Base-by-base conservation (phyloP, 2,329 filamentous ascomycete genomes). In the Hymenoscyphus fructigenus region DNA sequence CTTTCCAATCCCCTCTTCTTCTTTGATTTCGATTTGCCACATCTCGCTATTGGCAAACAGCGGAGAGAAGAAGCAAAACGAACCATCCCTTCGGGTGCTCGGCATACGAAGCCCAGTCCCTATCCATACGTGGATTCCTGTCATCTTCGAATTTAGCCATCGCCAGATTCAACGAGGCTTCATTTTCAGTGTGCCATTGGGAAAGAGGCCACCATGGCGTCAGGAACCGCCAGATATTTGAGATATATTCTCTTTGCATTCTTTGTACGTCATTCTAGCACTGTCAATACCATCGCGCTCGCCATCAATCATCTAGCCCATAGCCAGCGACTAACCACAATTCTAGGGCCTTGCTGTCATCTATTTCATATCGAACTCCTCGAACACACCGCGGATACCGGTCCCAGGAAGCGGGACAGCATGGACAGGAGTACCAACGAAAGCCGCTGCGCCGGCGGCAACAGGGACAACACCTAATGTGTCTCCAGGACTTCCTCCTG, bases 241-340 rank as follows among this genome's bases (percentile, higher is more conserved):
- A 86, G 87, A 83, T 89, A 88, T 79, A 84, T 97, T 77, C 84
- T 95, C 76, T 88, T 96, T 75, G 91, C 92, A 66, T 85, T 93
- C 75, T 89, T 96, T 75, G 93, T 96, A 85, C 76, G 90, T 83
- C 20, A 10, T 26, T 12, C 14, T 20, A 14, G 5, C 9, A 57
- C 1, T 38, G 28, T 26, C 23, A 10, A 38, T 14, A 10, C 23
- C 6, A 56, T 4, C n/a, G 44, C 14, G 26, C 20, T 29, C 20
- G 20, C 9, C 26, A 17, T 60, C 59, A 23, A 64, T 1, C 1
- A 15, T 36, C 29, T 38, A 36, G 20, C 44, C 57, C 17, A 36
- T 68, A 29, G 67, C 50, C 23, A 44, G 36, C 14, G 3, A 44
- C 41, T 44, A 20, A 50, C 44, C 44, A 50, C 23, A 9, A 23